Percentiles rank a stretch among this genome's conserved stretches.
phyloP scores from a whole-genome alignment of 441 rosid species.

The Arabidopsis lyrata region DNA sequence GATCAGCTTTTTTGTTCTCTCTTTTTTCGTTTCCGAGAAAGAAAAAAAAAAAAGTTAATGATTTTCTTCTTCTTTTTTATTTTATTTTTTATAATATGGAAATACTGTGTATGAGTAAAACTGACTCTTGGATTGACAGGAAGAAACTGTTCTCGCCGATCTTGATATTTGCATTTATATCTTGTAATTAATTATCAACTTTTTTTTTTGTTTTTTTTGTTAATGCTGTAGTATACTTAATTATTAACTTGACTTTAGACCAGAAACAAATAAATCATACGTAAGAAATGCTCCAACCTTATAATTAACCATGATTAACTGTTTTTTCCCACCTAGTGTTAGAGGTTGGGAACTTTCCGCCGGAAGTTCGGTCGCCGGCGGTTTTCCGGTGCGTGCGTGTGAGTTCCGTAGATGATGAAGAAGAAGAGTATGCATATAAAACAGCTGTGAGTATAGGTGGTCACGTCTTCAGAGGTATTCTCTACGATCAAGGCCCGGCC shows the following conservation, averaged over 20 bases:
- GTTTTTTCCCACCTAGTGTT: conserved; percentile 60
- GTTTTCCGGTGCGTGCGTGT: conserved; percentile 79
- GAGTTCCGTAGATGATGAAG: conserved; percentile 62
- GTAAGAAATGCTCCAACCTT: neutral
- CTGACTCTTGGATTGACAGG: conserved; percentile 43
- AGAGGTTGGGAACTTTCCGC: conserved; percentile 70
- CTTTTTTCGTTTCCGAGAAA: conserved; percentile 31
- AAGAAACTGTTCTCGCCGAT: conserved; percentile 34
- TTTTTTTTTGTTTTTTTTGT: neutral
- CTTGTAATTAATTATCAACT: no score
- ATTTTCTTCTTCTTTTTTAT: neutral
- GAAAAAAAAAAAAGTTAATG: neutral
- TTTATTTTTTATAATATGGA: conserved; percentile 1
- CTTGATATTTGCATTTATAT: conserved; percentile 15
- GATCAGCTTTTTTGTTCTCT: conserved; percentile 37
- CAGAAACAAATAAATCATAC: neutral
- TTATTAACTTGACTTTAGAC: neutral
- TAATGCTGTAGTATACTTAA: no score
- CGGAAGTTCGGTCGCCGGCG: conserved; percentile 80
- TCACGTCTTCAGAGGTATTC: conserved; percentile 85
- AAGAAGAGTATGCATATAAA: conserved; percentile 79
- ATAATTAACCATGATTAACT: neutral
- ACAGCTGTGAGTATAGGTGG: conserved; percentile 91
- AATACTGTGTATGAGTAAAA: conserved; percentile 40
- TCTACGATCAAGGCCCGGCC: conserved; percentile 77